phyloP scores from a whole-genome alignment of 1,139 yeast species.

The Yamadazyma oceani region DNA sequence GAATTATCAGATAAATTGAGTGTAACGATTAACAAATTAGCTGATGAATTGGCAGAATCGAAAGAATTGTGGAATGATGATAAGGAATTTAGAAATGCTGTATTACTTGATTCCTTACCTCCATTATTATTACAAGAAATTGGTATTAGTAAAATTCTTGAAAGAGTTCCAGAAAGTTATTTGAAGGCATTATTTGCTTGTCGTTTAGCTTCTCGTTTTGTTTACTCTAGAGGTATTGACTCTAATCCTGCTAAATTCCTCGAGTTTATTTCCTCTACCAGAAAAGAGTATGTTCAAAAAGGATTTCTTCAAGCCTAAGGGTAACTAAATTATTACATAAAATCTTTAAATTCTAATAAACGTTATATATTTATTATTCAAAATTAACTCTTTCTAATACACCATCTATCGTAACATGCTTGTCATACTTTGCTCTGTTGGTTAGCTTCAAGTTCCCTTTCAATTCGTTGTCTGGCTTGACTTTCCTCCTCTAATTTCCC shows the following conservation, averaged over 20 bases:
- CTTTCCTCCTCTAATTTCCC: conserved; percentile 46
- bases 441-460: conserved; percentile 3
- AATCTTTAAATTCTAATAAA: background rate
- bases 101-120: conserved; percentile 80
- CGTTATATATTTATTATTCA: background rate
- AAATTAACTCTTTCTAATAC: background rate
- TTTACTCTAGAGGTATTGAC: conserved; percentile 81
- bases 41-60: conserved; percentile 83
- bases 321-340: too few species aligned
- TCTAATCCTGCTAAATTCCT: conserved; percentile 82
- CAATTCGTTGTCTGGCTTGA: conserved; percentile 22
- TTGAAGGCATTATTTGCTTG: conserved; percentile 90
- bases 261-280: conserved; percentile 58
- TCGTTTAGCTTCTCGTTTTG: conserved; percentile 83
- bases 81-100: conserved; percentile 69
- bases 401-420: background rate
- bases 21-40: conserved; percentile 80
- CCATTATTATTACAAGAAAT: conserved; percentile 64
- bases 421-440: too few species aligned
- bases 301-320: conserved; percentile 22
- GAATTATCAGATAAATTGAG: conserved; percentile 84
- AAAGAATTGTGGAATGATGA: conserved; percentile 87
- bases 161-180: conserved; percentile 85
- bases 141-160: conserved; percentile 72
- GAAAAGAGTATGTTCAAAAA: conserved; percentile 39